Percentiles rank a stretch among this genome's conserved stretches.
phyloP scores from a whole-genome alignment of 2,329 filamentous ascomycete genomes.

The Fusarium torulosum region DNA sequence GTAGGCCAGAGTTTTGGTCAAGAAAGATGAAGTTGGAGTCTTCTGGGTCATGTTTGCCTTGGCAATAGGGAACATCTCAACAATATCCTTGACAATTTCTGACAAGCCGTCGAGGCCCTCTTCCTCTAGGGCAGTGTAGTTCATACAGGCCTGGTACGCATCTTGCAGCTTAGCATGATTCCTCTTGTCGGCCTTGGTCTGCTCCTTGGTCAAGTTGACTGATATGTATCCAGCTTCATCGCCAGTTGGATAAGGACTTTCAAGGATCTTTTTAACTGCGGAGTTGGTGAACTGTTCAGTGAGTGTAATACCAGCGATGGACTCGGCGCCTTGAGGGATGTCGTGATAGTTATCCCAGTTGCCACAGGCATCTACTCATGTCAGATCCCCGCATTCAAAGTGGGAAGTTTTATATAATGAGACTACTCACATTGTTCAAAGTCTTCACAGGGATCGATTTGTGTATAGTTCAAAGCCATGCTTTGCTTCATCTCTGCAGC shows the following conservation, averaged over 20 bases:
- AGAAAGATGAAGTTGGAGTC: background rate
- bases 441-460: constrained; percentile 75
- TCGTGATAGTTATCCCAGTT: constrained; percentile 76
- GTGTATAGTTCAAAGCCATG: constrained; percentile 61
- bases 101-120: constrained; percentile 68
- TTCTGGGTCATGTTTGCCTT: background rate
- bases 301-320: background rate
- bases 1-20: constrained; percentile 17
- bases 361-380: constrained; percentile 64
- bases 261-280: constrained; percentile 44
- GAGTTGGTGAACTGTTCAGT: background rate
- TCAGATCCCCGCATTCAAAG: background rate
- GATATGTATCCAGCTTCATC: constrained; percentile 30
- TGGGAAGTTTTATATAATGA: too few species aligned
- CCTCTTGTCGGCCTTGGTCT: constrained; percentile 62
- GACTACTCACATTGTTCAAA: constrained; percentile 68
- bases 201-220: constrained; percentile 45
- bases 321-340: constrained; percentile 70
- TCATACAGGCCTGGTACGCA: constrained; percentile 74
- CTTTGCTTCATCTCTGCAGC: constrained; percentile 15
- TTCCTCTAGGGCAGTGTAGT: constrained; percentile 68
- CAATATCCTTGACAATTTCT: constrained; percentile 61
- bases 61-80: constrained; percentile 20
- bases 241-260: constrained; percentile 72
- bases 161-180: constrained; percentile 76